Evolutionary conservation across 2,329 filamentous ascomycete species (phyloP).

Genomic region (Alternaria arborescens): DNA sequence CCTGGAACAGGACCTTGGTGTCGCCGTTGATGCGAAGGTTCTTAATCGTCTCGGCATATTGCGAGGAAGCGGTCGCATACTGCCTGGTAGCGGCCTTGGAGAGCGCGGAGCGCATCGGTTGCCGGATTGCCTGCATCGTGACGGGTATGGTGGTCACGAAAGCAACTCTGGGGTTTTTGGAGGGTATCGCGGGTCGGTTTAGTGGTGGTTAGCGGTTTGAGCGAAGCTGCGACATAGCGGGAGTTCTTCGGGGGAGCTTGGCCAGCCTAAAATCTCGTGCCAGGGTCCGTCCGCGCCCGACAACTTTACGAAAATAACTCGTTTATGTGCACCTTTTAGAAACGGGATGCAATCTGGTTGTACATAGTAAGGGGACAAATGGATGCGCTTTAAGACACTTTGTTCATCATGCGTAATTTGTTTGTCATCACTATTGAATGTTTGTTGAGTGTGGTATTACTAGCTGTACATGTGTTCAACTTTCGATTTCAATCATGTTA

Average conservation of each 20-base stretch:
- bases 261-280: conserved; percentile 27
- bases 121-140: conserved; percentile 86
- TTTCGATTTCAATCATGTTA: background rate
- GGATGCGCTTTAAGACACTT: background rate
- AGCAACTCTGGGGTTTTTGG: conserved; percentile 23
- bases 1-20: conserved; percentile 96
- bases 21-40: conserved; percentile 94
- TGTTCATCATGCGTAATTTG: background rate
- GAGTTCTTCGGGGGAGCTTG: conserved; percentile 31
- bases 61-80: conserved; percentile 76
- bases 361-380: background rate
- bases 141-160: conserved; percentile 39
- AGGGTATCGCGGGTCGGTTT: conserved; percentile 25
- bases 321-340: conserved; percentile 1
- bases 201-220: conserved; percentile 30
- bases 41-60: conserved; percentile 55
- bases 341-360: background rate
- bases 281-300: conserved; percentile 26
- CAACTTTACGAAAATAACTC: conserved; percentile 27
- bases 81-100: conserved; percentile 74
- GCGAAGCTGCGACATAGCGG: conserved; percentile 35
- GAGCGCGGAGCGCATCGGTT: conserved; percentile 74
- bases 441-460: background rate
- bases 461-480: background rate
- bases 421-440: background rate